Conservation (phyloP, 2,329 filamentous ascomycete species). For the Aureobasidium pullulans region DNA sequence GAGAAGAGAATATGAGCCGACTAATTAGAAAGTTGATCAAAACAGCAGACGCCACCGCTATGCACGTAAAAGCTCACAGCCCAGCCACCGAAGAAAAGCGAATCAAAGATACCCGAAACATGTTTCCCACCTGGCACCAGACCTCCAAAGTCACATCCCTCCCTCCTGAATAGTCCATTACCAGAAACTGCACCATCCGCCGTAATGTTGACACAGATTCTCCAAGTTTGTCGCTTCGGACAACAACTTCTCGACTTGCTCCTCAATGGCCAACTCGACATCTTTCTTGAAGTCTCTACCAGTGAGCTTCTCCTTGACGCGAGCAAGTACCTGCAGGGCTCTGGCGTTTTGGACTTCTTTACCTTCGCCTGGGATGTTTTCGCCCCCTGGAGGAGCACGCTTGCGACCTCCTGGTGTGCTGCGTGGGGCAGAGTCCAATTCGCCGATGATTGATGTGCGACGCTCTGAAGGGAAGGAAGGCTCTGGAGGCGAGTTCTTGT, state of each 20-base stretch:
- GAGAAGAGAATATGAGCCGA: too few species aligned
- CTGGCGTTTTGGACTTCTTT: slow-evolving; percentile 85
- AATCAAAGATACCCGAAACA: background rate
- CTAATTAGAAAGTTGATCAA: too few species aligned
- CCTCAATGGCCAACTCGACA: slow-evolving; percentile 76
- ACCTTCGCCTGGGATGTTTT: slow-evolving; percentile 25
- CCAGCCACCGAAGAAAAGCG: background rate
- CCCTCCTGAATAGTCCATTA: slow-evolving; percentile 31
- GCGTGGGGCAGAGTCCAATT: slow-evolving; percentile 15
- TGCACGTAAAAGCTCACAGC: slow-evolving; percentile 7
- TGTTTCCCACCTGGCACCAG: background rate
- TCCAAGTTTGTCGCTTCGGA: slow-evolving; percentile 93
- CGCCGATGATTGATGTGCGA: slow-evolving; percentile 51
- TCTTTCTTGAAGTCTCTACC: slow-evolving; percentile 83
- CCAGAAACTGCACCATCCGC: slow-evolving; percentile 99
- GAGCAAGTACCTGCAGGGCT: slow-evolving; percentile 80
- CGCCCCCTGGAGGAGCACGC: background rate
- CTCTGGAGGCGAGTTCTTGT: slow-evolving; percentile 53
- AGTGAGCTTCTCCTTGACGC: slow-evolving; percentile 92
- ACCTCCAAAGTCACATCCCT: background rate
- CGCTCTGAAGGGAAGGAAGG: slow-evolving; percentile 55
- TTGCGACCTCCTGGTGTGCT: slow-evolving; percentile 9
- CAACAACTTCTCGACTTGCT: slow-evolving; percentile 90
- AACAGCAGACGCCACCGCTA: slow-evolving; percentile 3
- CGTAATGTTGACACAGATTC: slow-evolving; percentile 97